phyloP scores from a whole-genome alignment of 202 grass and related monocot species.

The Cymbopogon flexuosus region DNA sequence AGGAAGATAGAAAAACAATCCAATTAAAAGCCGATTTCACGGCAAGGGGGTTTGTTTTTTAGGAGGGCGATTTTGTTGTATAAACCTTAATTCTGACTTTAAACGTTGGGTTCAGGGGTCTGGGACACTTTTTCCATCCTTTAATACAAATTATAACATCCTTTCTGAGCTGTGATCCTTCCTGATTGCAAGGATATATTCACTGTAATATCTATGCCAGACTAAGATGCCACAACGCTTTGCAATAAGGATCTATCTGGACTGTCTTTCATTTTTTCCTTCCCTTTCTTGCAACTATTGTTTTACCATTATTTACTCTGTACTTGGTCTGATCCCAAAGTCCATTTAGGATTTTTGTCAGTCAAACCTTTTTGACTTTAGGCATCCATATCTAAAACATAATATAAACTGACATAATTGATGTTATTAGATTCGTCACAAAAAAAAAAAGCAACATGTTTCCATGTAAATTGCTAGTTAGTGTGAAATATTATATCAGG shows the following conservation, averaged over 20 bases:
- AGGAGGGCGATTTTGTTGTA: neutral
- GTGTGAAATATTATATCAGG: neutral
- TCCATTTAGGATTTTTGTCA: neutral
- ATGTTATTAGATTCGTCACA: neutral
- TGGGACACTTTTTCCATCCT: neutral
- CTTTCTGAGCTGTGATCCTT: conserved; percentile 10
- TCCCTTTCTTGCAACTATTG: neutral
- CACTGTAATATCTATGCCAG: neutral
- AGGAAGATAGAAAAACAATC: no score
- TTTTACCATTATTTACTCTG: neutral
- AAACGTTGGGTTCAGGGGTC: neutral
- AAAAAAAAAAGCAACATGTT: neutral
- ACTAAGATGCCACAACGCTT: neutral
- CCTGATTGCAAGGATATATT: neutral
- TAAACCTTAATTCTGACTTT: neutral
- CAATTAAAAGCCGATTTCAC: no score
- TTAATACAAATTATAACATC: neutral
- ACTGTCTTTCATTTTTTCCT: neutral
- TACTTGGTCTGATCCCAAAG: neutral
- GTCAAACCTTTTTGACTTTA: neutral
- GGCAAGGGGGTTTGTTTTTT: neutral
- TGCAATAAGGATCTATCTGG: neutral
- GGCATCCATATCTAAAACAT: neutral
- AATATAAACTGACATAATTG: neutral
- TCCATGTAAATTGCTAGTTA: neutral